Evolutionary conservation across 176 grass and related monocot species (phyloP).

Genomic region (Oryza australiensis): DNA sequence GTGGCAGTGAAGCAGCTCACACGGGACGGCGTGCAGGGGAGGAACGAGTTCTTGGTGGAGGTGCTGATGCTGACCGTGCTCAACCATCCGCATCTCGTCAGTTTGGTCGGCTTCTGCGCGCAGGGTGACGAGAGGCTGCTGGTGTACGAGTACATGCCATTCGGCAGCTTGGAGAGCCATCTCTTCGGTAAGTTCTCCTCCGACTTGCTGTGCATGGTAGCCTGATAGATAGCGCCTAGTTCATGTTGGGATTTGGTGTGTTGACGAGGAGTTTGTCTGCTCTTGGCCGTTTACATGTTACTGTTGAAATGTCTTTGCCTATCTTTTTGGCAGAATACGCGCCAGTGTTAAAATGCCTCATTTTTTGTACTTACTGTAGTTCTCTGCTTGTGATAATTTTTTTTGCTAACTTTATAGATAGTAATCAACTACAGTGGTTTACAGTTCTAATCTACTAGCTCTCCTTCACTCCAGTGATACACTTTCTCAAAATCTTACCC

Average conservation of each 20-base stretch:
- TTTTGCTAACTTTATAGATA: neutral
- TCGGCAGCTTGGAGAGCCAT: slow-evolving; percentile 86
- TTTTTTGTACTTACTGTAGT: neutral
- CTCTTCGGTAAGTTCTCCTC: slow-evolving; percentile 65
- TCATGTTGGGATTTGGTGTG: neutral
- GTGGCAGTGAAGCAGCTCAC: slow-evolving; percentile 93
- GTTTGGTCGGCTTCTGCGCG: slow-evolving; percentile 76
- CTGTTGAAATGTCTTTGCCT: neutral
- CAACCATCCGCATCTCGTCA: slow-evolving; percentile 76
- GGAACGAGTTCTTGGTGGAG: slow-evolving; percentile 90
- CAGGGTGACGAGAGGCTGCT: slow-evolving; percentile 94
- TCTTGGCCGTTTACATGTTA: neutral
- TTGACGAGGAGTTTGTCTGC: neutral
- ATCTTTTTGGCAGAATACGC: neutral
- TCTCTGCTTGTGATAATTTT: neutral
- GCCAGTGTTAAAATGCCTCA: neutral
- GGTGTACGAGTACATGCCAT: slow-evolving; percentile 93
- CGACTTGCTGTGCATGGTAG: neutral
- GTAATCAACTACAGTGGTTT: neutral
- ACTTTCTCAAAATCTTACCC: neutral
- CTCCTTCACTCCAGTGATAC: neutral
- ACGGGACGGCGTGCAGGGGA: slow-evolving; percentile 72
- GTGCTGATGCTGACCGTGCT: slow-evolving; percentile 87
- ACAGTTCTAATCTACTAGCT: neutral
- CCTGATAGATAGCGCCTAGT: neutral